These are phyloP conservation scores for Geotrichum reessii DNA, from an alignment of 1,139 yeast species.

Conservation along the genomic window DNA sequence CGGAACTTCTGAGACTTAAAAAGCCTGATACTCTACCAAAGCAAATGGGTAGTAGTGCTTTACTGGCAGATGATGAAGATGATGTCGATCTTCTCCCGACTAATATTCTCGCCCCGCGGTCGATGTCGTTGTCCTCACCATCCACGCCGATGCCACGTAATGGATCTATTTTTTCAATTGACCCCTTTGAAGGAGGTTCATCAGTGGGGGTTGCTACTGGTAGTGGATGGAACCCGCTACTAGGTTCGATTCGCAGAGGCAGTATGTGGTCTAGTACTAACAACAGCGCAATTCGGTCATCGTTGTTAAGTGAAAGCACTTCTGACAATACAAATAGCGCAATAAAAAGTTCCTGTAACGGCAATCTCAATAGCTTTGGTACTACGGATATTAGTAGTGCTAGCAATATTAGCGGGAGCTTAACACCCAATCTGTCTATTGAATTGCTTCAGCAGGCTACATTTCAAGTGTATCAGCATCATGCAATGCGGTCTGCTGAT, in stretches of 20 bases:
- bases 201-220: neutral
- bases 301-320: neutral
- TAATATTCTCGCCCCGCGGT: conserved; percentile 3
- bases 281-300: neutral
- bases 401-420: conserved; percentile 1
- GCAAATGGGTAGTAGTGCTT: conserved; percentile 26
- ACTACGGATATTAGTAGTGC: too few species aligned
- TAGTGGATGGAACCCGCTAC: conserved; percentile 13
- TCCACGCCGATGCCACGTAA: neutral
- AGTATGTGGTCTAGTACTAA: conserved; percentile 17
- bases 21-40: conserved; percentile 26
- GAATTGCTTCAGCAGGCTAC: conserved; percentile 28
- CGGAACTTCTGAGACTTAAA: neutral
- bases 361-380: neutral
- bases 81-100: conserved; percentile 13
- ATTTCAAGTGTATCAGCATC: conserved; percentile 26
- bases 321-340: neutral
- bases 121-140: neutral
- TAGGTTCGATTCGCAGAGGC: conserved; percentile 15
- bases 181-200: conserved; percentile 5
- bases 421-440: neutral
- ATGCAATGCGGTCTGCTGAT: conserved; percentile 29
- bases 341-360: neutral
- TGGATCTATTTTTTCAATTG: conserved; percentile 9
- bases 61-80: conserved; percentile 26